phyloP scores from a whole-genome alignment of 495 filamentous ascomycete genomes.

The Rostrohypoxylon terebratum region DNA sequence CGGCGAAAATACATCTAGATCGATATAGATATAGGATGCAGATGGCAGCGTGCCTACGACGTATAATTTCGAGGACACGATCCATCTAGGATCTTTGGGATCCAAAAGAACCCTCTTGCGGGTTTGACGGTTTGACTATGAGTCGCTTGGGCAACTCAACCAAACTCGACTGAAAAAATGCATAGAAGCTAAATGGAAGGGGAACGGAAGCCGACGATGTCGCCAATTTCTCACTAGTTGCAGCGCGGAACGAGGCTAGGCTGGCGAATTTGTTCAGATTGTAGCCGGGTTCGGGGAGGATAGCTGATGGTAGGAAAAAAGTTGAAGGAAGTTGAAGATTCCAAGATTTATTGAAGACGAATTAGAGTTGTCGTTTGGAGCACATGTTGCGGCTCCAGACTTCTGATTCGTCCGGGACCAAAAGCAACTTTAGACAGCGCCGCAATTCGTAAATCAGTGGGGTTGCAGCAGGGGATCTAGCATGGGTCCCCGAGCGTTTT shows the following conservation, averaged over 20 bases:
- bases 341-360: slow-evolving; percentile 43
- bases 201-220: slow-evolving; percentile 33
- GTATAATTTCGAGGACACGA: slow-evolving; percentile 16
- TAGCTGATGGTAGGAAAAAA: slow-evolving; percentile 19
- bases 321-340: too few species aligned
- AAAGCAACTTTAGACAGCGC: slow-evolving; percentile 6
- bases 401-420: slow-evolving; percentile 37
- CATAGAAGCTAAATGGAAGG: slow-evolving; percentile 42
- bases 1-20: slow-evolving; percentile 16
- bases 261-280: slow-evolving; percentile 29
- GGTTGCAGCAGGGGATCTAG: slow-evolving; percentile 13
- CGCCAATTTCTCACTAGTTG: slow-evolving; percentile 1
- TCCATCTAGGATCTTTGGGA: slow-evolving; percentile 7
- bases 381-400: slow-evolving; percentile 43
- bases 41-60: background rate
- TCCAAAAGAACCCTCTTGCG: slow-evolving; percentile 16
- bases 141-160: slow-evolving; percentile 2
- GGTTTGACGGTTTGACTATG: slow-evolving; percentile 4
- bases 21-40: slow-evolving; percentile 35
- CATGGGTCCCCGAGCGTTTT: slow-evolving; percentile 4
- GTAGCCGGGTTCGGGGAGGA: slow-evolving; percentile 20
- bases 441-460: slow-evolving; percentile 34
- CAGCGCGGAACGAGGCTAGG: slow-evolving; percentile 30
- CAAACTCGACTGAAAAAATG: background rate
- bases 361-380: slow-evolving; percentile 44